Percentiles rank a stretch among this genome's conserved stretches.
These are phyloP conservation scores for Flueggea neowawraea DNA, from an alignment of 441 rosid species.

Conservation along the genomic window DNA sequence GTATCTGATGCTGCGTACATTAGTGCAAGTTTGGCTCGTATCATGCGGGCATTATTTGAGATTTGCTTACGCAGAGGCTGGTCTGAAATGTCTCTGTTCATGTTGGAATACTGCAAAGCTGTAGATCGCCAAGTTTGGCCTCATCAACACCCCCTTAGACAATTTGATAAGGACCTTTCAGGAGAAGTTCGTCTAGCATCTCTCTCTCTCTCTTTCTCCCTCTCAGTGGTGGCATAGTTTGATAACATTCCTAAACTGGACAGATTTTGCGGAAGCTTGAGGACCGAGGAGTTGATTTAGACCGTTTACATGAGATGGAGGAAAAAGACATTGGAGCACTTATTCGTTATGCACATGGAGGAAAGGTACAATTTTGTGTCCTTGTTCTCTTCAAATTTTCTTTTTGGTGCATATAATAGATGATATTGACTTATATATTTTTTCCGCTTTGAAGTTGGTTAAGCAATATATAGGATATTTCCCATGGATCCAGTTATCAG, in stretches of 20 bases:
- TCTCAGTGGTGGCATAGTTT: constrained; percentile 10
- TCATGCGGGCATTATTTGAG: constrained; percentile 97
- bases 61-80: constrained; percentile 96
- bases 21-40: constrained; percentile 99
- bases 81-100: constrained; percentile 92
- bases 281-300: constrained; percentile 89
- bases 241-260: constrained; percentile 20
- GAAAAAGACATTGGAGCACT: constrained; percentile 96
- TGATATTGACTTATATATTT: constrained; percentile 2
- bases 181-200: constrained; percentile 58
- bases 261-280: constrained; percentile 98
- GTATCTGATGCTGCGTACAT: constrained; percentile 99
- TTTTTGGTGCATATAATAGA: constrained; percentile 10
- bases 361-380: constrained; percentile 55
- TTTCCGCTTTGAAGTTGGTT: constrained; percentile 52
- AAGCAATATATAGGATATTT: constrained; percentile 90
- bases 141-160: constrained; percentile 96
- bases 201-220: constrained; percentile 3
- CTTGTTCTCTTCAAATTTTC: not conserved
- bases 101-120: constrained; percentile 99
- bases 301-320: constrained; percentile 90
- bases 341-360: constrained; percentile 95
- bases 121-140: constrained; percentile 99
- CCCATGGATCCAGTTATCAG: constrained; percentile 80
- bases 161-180: constrained; percentile 89